These are phyloP conservation scores for Firmiana major DNA, from an alignment of 345 rosid species.

Conservation along the genomic window DNA sequence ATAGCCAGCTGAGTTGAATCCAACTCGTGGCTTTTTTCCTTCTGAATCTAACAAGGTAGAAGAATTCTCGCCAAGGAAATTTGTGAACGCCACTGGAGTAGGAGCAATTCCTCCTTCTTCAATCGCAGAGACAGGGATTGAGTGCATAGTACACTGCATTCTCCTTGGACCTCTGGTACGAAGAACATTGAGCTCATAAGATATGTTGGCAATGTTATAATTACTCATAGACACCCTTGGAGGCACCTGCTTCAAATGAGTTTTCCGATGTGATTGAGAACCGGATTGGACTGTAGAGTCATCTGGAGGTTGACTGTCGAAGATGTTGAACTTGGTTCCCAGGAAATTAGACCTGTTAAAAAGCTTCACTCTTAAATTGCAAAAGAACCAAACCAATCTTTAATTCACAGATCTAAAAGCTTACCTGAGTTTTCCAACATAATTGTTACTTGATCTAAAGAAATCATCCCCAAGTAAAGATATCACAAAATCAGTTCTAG, in stretches of 20 bases:
- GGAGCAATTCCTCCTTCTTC: conserved; percentile 62
- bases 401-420: neutral
- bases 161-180: conserved; percentile 92
- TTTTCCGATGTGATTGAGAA: conserved; percentile 28
- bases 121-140: conserved; percentile 59
- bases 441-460: conserved; percentile 54
- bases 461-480: conserved; percentile 62
- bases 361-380: conserved; percentile 18
- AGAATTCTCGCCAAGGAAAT: conserved; percentile 18
- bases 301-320: conserved; percentile 57
- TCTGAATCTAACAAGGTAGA: conserved; percentile 22
- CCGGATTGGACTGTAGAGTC: conserved; percentile 29
- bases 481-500: conserved; percentile 66
- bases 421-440: conserved; percentile 77
- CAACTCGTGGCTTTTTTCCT: conserved; percentile 37
- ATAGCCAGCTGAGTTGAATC: conserved; percentile 36
- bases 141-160: conserved; percentile 70
- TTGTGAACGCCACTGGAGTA: conserved; percentile 45
- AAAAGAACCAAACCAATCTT: conserved; percentile 1
- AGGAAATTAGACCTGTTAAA: conserved; percentile 82
- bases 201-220: conserved; percentile 46
- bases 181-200: conserved; percentile 77
- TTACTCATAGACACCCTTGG: conserved; percentile 35
- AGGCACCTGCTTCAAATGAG: conserved; percentile 42
- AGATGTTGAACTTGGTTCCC: conserved; percentile 81